Percentiles rank a stretch among this genome's conserved stretches.
Conservation (phyloP, 2,329 filamentous ascomycete genomes). For the Raffaelea ambrosiae region DNA sequence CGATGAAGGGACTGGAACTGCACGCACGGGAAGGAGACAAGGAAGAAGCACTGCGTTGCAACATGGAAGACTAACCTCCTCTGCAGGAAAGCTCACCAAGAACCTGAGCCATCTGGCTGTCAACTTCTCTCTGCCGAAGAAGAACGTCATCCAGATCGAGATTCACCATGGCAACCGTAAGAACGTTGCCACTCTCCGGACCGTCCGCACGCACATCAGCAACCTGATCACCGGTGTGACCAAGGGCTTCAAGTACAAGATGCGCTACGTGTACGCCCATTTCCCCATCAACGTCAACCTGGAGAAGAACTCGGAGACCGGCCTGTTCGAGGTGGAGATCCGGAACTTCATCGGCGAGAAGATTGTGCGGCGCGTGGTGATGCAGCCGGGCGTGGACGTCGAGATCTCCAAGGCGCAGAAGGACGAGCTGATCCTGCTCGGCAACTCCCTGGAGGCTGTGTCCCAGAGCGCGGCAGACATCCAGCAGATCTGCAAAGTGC, state of each 20-base stretch:
- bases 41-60: slow-evolving; percentile 21
- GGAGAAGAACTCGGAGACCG: slow-evolving; percentile 90
- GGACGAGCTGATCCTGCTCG: slow-evolving; percentile 89
- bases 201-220: slow-evolving; percentile 95
- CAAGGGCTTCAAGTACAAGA: slow-evolving; percentile 99
- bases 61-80: slow-evolving; percentile 10
- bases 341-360: slow-evolving; percentile 99
- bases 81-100: slow-evolving; percentile 84
- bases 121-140: slow-evolving; percentile 83
- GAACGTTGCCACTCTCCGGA: slow-evolving; percentile 95
- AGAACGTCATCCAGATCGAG: slow-evolving; percentile 88
- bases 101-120: slow-evolving; percentile 94
- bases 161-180: slow-evolving; percentile 98
- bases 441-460: slow-evolving; percentile 95
- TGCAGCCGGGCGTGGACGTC: slow-evolving; percentile 86
- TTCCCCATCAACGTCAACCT: slow-evolving; percentile 99
- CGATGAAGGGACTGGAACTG: no score
- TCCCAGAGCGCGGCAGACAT: slow-evolving; percentile 98
- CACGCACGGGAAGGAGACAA: neutral
- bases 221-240: slow-evolving; percentile 98
- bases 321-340: slow-evolving; percentile 88
- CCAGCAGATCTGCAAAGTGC: slow-evolving; percentile 98
- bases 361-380: slow-evolving; percentile 86
- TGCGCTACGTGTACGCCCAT: slow-evolving; percentile 99
- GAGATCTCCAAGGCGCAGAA: slow-evolving; percentile 87